phyloP scores from a whole-genome alignment of 768 basidiomycete genomes.

The Collybia nuda region DNA sequence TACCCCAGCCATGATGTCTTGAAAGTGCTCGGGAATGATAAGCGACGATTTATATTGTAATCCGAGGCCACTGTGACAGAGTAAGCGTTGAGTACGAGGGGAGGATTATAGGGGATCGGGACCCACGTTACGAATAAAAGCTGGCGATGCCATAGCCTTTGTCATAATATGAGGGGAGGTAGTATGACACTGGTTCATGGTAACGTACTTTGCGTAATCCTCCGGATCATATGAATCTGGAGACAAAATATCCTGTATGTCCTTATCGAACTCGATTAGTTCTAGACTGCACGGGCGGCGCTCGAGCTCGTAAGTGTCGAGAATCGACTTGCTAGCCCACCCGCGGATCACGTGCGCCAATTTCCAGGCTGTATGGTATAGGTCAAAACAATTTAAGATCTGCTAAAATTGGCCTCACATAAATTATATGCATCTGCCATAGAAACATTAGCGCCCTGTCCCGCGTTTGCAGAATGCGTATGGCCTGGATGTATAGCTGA shows the following conservation, averaged over 20 bases:
- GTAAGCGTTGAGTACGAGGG: not conserved
- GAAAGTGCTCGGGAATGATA: not conserved
- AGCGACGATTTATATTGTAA: not conserved
- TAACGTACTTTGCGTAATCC: not conserved
- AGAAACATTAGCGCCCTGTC: conserved; percentile 5
- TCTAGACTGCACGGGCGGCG: conserved; percentile 2
- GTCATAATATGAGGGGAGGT: not conserved
- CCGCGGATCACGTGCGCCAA: conserved; percentile 4
- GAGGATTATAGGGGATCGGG: not conserved
- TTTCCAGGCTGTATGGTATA: conserved; percentile 3
- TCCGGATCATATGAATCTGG: not conserved
- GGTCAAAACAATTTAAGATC: not conserved
- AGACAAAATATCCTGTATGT: not conserved
- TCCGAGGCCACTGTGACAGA: not conserved
- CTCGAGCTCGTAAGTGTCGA: conserved; percentile 3
- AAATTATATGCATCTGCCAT: conserved; percentile 5
- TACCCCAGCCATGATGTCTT: conserved; percentile 1
- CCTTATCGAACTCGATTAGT: conserved; percentile 3
- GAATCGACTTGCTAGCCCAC: not conserved
- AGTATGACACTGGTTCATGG: no score
- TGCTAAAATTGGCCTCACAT: not conserved
- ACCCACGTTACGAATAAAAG: not conserved
- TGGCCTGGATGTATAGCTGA: not conserved
- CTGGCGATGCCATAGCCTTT: not conserved
- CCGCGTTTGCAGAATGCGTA: conserved; percentile 1